Base-by-base conservation (phyloP, 2,329 filamentous ascomycete species). In the Colletotrichum musae region DNA sequence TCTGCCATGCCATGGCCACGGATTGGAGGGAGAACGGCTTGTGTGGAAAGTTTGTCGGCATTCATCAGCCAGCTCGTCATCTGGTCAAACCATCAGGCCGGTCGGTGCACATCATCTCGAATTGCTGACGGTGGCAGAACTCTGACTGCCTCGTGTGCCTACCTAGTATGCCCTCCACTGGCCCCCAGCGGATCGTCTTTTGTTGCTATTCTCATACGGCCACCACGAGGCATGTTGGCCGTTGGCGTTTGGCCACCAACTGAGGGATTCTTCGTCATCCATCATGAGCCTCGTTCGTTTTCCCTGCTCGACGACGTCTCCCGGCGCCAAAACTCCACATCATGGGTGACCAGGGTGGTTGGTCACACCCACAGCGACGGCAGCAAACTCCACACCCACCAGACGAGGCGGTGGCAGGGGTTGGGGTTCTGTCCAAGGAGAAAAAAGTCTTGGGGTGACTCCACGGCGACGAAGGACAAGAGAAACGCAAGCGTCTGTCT, bases 361-460 rank as follows among this genome's bases (percentile, higher is more conserved):
- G 64, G 64, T 67, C 64, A 68, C 68, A 62, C 68, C 58, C 64
- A 67, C 58, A 41, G 32, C 43, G 16, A 62, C 67, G 68, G 51
- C 61, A 63, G 64, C 63, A 61, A 66, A 67, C 68, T 68, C 63
- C 47, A 70, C 68, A 58, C 64, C 32, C 68, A 68, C 57, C 58
- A 54, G 47, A 45, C 47, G 52, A 70, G 53, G 58, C 67, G 62
- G 67, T 67, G 68, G 68, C 68, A 70, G 64, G 64, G 68, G n/a
- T 63, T 41, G 32, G 48, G 18, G 56, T 36, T 18, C 39, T 48
- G 51, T 68, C 58, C 58, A 68, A 53, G 41, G 57, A 53, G 64
- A 63, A 56, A 24, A 43, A 32, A 32, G 47, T n/a, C 39, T 41
- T 56, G 51, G 52, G 51, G 52, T 66, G 48, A 54, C 65, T 57